Conservation (phyloP, 108 stramenopile genomes). For the Fragilaria radians region DNA sequence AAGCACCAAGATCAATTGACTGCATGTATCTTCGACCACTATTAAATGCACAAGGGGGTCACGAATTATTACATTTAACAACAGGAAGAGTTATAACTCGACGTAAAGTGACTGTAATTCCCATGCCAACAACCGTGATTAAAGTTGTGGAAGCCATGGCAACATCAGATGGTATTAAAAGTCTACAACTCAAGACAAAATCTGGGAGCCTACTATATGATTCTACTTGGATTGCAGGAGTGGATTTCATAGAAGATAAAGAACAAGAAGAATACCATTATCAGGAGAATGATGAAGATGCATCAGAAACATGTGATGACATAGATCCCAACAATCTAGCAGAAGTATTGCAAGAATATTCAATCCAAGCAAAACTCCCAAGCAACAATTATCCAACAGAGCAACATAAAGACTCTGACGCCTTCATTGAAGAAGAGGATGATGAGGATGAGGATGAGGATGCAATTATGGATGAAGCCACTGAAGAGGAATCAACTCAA, state of each 20-base stretch:
- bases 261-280: not conserved
- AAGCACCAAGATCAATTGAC: not conserved
- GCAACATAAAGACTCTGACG: too few relatives aligned
- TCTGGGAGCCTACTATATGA: not conserved
- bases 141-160: slow-evolving; percentile 12
- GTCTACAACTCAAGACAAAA: slow-evolving; percentile 8
- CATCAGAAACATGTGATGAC: too few relatives aligned
- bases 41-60: slow-evolving; percentile 16
- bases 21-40: slow-evolving; percentile 11
- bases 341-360: too few relatives aligned
- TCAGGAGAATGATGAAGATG: too few relatives aligned
- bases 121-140: slow-evolving; percentile 21
- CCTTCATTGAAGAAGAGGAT: too few relatives aligned
- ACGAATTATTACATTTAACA: slow-evolving; percentile 7
- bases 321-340: too few relatives aligned
- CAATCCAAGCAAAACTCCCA: too few relatives aligned
- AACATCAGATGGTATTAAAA: slow-evolving; percentile 5
- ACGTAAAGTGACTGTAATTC: slow-evolving; percentile 9
- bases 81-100: slow-evolving; percentile 15
- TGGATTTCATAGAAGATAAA: slow-evolving; percentile 7
- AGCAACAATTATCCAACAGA: too few relatives aligned
- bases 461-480: too few relatives aligned
- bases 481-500: too few relatives aligned
- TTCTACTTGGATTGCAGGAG: slow-evolving; percentile 25
- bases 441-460: too few relatives aligned